A percentile compares a stretch with the other conserved stretches of the same genome.
phyloP scores from a whole-genome alignment of 1,284 basidiomycete genomes.

The Macrocybe sp. region DNA sequence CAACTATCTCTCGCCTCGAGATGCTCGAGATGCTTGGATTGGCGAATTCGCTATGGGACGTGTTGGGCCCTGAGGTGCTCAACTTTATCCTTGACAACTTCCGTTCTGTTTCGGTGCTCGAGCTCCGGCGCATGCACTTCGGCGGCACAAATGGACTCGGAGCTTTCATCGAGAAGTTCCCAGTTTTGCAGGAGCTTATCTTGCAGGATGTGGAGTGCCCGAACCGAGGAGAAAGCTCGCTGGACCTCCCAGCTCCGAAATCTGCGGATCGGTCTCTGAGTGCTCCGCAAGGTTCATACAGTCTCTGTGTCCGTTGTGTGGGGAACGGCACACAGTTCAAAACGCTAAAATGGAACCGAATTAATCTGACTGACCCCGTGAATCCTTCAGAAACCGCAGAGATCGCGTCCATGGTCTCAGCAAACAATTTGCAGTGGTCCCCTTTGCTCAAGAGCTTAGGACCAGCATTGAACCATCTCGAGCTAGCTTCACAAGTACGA shows the following conservation, averaged over 20 bases:
- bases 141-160: constrained; percentile 2
- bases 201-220: constrained; percentile 6
- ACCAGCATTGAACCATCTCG: constrained; percentile 2
- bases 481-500: constrained; percentile 10
- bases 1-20: no score
- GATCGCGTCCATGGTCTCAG: neutral
- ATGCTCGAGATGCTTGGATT: no score
- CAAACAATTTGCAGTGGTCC: no score
- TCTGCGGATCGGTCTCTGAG: no score
- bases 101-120: constrained; percentile 5
- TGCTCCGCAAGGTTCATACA: constrained; percentile 8
- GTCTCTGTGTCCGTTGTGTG: constrained; percentile 6
- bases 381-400: neutral
- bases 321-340: constrained; percentile 4
- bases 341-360: constrained; percentile 6
- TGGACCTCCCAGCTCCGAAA: no score
- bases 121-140: constrained; percentile 5
- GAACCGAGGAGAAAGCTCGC: no score
- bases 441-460: constrained; percentile 6
- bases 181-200: constrained; percentile 6
- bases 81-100: constrained; percentile 5
- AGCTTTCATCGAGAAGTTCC: constrained; percentile 6
- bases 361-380: no score
- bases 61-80: no score
- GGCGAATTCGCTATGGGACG: no score